Percentiles rank a stretch among this genome's conserved stretches.
These are phyloP conservation scores for Lactarius pseudohatsudake DNA, from an alignment of 768 basidiomycete genomes.

Conservation along the genomic window DNA sequence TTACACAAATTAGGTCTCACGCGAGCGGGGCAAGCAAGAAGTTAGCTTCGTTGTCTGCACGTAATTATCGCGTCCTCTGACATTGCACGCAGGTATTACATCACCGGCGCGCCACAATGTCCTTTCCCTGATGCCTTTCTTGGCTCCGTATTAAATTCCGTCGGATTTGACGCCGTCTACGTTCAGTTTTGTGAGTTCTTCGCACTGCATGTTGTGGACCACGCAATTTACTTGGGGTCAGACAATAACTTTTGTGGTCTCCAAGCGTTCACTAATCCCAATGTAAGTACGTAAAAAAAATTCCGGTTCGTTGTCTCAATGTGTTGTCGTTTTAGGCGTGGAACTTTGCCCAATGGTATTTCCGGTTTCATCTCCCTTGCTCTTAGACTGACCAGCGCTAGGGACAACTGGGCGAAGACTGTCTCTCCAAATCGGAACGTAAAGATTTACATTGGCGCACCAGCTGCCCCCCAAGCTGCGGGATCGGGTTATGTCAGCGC, in stretches of 20 bases:
- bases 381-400: conserved; percentile 29
- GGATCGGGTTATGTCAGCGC: conserved; percentile 59
- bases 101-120: conserved; percentile 67
- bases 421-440: conserved; percentile 59
- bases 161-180: conserved; percentile 69
- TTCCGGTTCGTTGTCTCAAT: not conserved
- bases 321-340: conserved; percentile 40
- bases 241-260: conserved; percentile 63
- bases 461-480: conserved; percentile 56
- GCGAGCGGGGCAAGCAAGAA: conserved; percentile 52
- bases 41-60: conserved; percentile 36
- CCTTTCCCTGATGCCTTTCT: conserved; percentile 68
- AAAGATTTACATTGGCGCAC: conserved; percentile 65
- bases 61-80: conserved; percentile 2
- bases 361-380: too few species aligned
- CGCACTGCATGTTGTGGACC: not conserved
- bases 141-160: conserved; percentile 57
- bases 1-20: conserved; percentile 55
- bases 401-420: conserved; percentile 66
- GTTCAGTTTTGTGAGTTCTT: conserved; percentile 60
- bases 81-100: conserved; percentile 50
- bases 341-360: conserved; percentile 56
- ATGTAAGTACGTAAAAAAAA: conserved; percentile 34
- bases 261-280: conserved; percentile 45
- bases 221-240: conserved; percentile 12